Conservation (phyloP, 805 yeast species). For the Ogataea methanolica region DNA sequence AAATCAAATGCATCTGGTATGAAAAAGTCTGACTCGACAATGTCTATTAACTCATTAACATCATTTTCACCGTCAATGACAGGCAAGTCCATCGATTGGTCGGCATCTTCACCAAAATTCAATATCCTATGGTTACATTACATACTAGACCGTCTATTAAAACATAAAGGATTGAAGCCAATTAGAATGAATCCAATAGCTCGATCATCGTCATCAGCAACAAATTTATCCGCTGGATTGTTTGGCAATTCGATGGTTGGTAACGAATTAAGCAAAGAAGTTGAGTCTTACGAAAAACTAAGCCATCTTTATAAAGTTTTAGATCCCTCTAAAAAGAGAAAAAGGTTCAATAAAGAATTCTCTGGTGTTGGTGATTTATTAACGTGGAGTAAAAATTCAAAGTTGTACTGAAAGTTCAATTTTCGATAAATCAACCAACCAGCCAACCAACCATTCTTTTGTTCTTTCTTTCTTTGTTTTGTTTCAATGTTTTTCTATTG, state of each 20-base stretch:
- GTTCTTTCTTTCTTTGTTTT: not conserved
- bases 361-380: slow-evolving; percentile 13
- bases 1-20: not conserved
- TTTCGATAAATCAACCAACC: not conserved
- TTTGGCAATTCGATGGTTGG: slow-evolving; percentile 10
- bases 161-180: slow-evolving; percentile 32
- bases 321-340: slow-evolving; percentile 30
- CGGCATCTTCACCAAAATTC: slow-evolving; percentile 40
- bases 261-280: slow-evolving; percentile 19
- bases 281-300: slow-evolving; percentile 23
- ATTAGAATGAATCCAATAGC: slow-evolving; percentile 23
- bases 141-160: slow-evolving; percentile 44
- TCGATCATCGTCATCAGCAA: slow-evolving; percentile 11
- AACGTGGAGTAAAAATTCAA: slow-evolving; percentile 5
- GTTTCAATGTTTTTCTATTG: no score
- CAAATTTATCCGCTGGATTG: not conserved
- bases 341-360: slow-evolving; percentile 14
- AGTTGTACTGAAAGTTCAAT: not conserved
- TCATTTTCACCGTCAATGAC: not conserved
- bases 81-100: slow-evolving; percentile 41
- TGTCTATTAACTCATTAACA: slow-evolving; percentile 1
- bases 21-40: slow-evolving; percentile 5
- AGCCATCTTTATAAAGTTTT: slow-evolving; percentile 28
- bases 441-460: not conserved
- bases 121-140: slow-evolving; percentile 65